Evolutionary conservation across 148 eudicot species (phyloP), one percentile per base, ranked within the genome.

Genomic region (Chenopodium album): DNA sequence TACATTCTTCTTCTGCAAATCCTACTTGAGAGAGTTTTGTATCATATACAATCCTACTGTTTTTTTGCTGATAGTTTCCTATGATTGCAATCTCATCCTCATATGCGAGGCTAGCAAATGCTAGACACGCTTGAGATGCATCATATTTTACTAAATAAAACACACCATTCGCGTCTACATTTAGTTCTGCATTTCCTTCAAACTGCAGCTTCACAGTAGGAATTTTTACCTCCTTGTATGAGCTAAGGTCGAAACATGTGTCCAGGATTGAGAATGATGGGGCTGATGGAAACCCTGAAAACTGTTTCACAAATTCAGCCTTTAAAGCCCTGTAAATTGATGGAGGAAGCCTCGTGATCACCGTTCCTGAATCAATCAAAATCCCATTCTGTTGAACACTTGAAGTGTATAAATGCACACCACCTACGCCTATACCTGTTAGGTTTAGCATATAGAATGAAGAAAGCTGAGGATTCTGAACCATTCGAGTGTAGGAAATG

Each of bases 41-140:
- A 79, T 94, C 93, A 88, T 93, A 94, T 76, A 93, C 86, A 50
- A 94, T 91, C 77, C 95, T 92, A 7, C 67, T 82, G 74, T 92
- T 93, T 81, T 89, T 91, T 83, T 93, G 98, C 90, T 94, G 97
- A 66, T 83, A 93, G 83, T 94, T 94, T 76, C 97, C 98, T 73
- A 94, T 90, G 20, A 94, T 94, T 1, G 91, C 87, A 14, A 89
- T 83, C 62, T 90, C 95, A 60, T 87, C 93, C 66, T 91, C 98
- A 67, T 91, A 88, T 48, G 72, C 59, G 0, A 91, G 88, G 85
- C 94, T 89, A 12, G 98, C 91, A 26, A 94, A 84, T 13, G 98
- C 98, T 65, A 93, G 87, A 73, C 95, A 94, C 26, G 83, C 95
- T 78, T 94, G 97, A 73, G 98, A 89, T 5, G 89, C 92, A 79